Evolutionary conservation across 768 basidiomycete species (phyloP), one percentile per base, ranked within the genome.

Genomic region (Coprinopsis strossmayeri): DNA sequence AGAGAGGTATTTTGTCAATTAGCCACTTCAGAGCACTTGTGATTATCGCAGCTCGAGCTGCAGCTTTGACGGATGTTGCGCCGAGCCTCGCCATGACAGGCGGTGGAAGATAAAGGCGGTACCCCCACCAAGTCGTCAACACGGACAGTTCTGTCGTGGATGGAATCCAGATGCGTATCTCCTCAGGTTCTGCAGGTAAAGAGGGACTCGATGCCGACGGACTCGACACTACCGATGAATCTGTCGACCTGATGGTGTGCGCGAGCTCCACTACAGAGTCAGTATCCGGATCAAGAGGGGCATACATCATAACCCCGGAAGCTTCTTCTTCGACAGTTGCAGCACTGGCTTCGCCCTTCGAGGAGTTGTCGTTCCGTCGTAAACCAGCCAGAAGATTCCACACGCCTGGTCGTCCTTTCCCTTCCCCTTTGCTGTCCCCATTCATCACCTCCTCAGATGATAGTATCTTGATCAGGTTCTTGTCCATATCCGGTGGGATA

Each of bases 111-210:
- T 73, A 88, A 66, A 90, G 65, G 34, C 87, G 71, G 57, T 84
- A 91, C 2, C 87, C 88, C 82, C 86, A 78, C 89, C 89, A 91
- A 48, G 78, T 76, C 2, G 81, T 79, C 55, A 89, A 73, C 4
- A 91, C 62, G 7, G 87, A 89, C 24, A 91, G 65, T 50, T 87
- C 78, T 7, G 81, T 84, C 10, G 74, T 72, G 2, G 86, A 89
- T 2, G 89, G 89, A 17, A 87, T 69, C 86, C 87, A 91, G 27
- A 69, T 59, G 49, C 54, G 71, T 49, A 64, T 65, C 44, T 66
- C 64, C 26, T 55, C 50, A 38, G 60, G 51, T 12, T 51, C 21
- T 45, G 66, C 54, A 45, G 59, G 57, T 42, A 25, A 39, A 24
- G 35, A 45, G 17, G 21, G 15, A 24, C 24, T 42, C 5, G 40